Percentiles rank a stretch among this genome's conserved stretches.
Conservation (phyloP, 2,329 filamentous ascomycete genomes). For the Colletotrichum musicola region DNA sequence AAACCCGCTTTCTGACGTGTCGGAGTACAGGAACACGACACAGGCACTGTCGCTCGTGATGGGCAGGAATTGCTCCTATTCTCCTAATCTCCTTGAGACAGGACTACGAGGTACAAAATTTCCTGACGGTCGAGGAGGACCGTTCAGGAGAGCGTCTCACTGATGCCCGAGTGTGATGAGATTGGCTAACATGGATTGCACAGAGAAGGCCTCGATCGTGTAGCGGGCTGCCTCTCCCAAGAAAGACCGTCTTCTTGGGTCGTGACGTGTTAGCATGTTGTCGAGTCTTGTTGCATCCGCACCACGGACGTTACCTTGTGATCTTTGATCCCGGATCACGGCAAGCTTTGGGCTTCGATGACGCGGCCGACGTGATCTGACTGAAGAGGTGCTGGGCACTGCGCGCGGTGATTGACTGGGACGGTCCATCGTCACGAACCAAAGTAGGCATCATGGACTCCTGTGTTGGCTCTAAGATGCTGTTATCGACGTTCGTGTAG, state of each 20-base stretch:
- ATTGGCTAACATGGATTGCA: background rate
- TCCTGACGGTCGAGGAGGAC: background rate
- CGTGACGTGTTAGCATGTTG: constrained; percentile 22
- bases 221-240: background rate
- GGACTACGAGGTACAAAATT: background rate
- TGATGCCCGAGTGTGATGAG: background rate
- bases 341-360: constrained; percentile 4
- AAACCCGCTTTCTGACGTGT: constrained; percentile 36
- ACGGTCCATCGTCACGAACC: background rate
- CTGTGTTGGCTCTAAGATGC: background rate
- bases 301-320: constrained; percentile 13
- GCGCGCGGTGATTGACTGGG: background rate
- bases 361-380: background rate
- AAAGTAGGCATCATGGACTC: background rate
- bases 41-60: background rate
- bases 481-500: too few species aligned
- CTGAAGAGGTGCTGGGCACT: background rate
- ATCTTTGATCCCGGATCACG: background rate
- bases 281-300: constrained; percentile 36
- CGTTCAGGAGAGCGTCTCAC: constrained; percentile 2
- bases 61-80: constrained; percentile 30
- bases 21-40: constrained; percentile 12
- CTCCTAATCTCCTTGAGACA: constrained; percentile 38
- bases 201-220: background rate
- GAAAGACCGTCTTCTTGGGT: constrained; percentile 10